Conservation (phyloP, 768 basidiomycete genomes). For the Suillus americanus region DNA sequence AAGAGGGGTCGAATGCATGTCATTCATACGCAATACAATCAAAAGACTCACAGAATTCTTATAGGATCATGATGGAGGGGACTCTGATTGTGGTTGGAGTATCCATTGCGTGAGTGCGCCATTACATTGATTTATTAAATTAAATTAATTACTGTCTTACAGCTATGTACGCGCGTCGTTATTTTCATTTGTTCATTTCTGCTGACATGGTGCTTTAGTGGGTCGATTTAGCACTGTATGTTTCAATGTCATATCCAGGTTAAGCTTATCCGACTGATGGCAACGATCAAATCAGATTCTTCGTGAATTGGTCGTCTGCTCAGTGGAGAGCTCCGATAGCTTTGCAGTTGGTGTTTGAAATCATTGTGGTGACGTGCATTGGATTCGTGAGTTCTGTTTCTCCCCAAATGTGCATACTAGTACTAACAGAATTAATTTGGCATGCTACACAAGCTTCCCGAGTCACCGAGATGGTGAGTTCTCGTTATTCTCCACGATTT, state of each 20-base stretch:
- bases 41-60: not conserved
- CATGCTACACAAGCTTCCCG: slow-evolving; percentile 27
- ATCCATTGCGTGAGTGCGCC: slow-evolving; percentile 35
- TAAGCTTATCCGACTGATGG: not conserved
- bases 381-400: slow-evolving; percentile 26
- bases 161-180: not conserved
- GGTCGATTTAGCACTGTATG: slow-evolving; percentile 42
- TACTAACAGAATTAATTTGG: not conserved
- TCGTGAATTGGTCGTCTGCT: slow-evolving; percentile 33
- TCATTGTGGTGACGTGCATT: slow-evolving; percentile 37
- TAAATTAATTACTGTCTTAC: not conserved
- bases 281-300: slow-evolving; percentile 26
- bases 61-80: slow-evolving; percentile 10
- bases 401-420: not conserved
- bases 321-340: slow-evolving; percentile 45
- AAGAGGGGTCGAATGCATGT: slow-evolving; percentile 36
- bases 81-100: slow-evolving; percentile 30
- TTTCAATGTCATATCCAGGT: not conserved
- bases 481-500: not conserved
- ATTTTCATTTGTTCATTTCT: not conserved
- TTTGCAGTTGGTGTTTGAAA: slow-evolving; percentile 38
- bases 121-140: not conserved
- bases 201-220: slow-evolving; percentile 23
- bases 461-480: slow-evolving; percentile 34
- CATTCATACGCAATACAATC: not conserved